Conservation (phyloP, 2,329 filamentous ascomycete species). For the Trichoderma sp. region DNA sequence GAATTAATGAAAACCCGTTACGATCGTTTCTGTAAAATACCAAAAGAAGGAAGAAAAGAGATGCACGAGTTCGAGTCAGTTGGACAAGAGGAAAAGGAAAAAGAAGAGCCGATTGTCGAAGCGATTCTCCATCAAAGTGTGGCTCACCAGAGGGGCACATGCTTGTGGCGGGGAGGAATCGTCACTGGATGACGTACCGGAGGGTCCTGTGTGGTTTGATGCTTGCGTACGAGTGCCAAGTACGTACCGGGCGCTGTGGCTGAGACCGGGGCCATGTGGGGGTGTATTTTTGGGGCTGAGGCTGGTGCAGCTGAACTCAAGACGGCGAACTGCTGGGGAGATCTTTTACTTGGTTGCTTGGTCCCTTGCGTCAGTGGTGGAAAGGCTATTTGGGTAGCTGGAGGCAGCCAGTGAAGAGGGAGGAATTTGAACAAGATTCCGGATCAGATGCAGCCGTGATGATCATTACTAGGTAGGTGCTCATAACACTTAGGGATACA, state of each 20-base stretch:
- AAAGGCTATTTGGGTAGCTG: not conserved
- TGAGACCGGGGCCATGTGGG: slow-evolving; percentile 3
- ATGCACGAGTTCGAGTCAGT: not conserved
- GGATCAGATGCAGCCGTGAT: not conserved
- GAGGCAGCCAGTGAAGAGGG: not conserved
- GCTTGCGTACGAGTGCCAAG: not conserved
- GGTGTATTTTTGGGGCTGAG: not conserved
- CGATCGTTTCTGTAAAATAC: not conserved
- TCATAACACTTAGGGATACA: no score
- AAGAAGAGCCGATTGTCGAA: not conserved
- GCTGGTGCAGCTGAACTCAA: not conserved
- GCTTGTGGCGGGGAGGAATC: slow-evolving; percentile 13
- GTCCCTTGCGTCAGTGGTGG: not conserved
- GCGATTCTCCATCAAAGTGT: not conserved
- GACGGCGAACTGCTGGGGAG: not conserved
- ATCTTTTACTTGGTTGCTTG: not conserved
- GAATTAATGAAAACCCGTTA: not conserved
- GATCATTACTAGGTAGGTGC: not conserved
- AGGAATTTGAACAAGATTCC: not conserved
- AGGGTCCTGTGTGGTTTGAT: not conserved
- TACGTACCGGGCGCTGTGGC: not conserved
- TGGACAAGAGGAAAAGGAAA: not conserved
- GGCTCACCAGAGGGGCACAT: not conserved
- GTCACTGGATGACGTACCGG: slow-evolving; percentile 16
- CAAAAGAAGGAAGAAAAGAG: not conserved